Evolutionary conservation across 1,284 basidiomycete genomes (phyloP).

Genomic region (Afroboletus lepidellus): DNA sequence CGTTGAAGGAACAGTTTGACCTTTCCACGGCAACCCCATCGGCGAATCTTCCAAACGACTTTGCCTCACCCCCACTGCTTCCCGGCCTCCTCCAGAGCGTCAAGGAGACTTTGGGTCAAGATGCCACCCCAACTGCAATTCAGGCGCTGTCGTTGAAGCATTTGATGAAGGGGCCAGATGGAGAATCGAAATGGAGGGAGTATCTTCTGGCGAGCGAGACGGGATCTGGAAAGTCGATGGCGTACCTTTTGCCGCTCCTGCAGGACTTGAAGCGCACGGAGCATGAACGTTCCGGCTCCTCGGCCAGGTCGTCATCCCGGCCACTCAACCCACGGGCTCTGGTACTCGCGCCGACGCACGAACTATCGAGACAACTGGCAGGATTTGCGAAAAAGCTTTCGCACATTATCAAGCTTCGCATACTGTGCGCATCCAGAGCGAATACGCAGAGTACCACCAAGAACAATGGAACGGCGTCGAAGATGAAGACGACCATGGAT

Average conservation of each 20-base stretch:
- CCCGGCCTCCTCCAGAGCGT: slow-evolving; percentile 59
- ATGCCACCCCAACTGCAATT: slow-evolving; percentile 66
- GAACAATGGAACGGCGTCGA: slow-evolving; percentile 44
- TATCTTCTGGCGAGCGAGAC: slow-evolving; percentile 83
- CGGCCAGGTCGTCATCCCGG: slow-evolving; percentile 7
- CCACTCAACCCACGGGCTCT: slow-evolving; percentile 68
- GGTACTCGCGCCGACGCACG: slow-evolving; percentile 84
- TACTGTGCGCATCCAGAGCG: slow-evolving; percentile 65
- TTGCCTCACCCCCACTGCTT: slow-evolving; percentile 67
- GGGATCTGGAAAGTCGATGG: slow-evolving; percentile 88
- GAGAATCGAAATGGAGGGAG: slow-evolving; percentile 43
- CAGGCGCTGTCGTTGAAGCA: slow-evolving; percentile 69
- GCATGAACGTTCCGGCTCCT: slow-evolving; percentile 16
- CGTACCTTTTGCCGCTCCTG: slow-evolving; percentile 81
- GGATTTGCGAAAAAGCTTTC: slow-evolving; percentile 70
- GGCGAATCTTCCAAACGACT: slow-evolving; percentile 29
- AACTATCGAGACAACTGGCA: slow-evolving; percentile 78
- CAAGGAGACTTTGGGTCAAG: slow-evolving; percentile 51
- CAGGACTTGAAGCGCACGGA: slow-evolving; percentile 73
- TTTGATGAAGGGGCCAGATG: slow-evolving; percentile 41
- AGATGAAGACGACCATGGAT: slow-evolving; percentile 42
- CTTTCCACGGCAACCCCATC: slow-evolving; percentile 28
- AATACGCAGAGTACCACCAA: slow-evolving; percentile 45
- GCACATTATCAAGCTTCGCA: slow-evolving; percentile 73
- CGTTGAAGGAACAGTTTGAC: slow-evolving; percentile 43